These are phyloP conservation scores for Ophiostoma australiae DNA, from an alignment of 2,329 filamentous ascomycete species.

Conservation along the genomic window DNA sequence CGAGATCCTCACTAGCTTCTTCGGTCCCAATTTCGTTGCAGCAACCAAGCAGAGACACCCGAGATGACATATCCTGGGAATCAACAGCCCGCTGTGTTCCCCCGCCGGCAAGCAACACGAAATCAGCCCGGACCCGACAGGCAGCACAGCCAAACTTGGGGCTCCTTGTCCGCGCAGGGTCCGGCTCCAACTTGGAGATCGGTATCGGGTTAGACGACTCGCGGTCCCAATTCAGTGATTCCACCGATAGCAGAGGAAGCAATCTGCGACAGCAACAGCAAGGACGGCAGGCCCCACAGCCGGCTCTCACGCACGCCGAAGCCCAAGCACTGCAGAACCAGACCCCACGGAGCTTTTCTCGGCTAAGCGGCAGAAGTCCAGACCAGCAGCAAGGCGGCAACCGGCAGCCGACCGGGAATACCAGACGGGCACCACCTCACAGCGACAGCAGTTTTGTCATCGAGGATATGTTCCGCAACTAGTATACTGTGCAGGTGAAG, in stretches of 20 bases:
- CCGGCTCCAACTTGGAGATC: neutral
- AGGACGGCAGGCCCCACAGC: neutral
- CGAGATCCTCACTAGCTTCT: neutral
- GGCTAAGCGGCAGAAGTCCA: neutral
- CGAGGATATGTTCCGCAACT: neutral
- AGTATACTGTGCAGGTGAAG: neutral
- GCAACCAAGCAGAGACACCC: neutral
- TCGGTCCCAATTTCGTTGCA: neutral
- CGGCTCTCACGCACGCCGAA: neutral
- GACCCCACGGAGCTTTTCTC: neutral
- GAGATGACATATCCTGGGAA: neutral
- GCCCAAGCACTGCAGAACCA: neutral
- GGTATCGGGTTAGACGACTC: neutral
- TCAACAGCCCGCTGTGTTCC: neutral
- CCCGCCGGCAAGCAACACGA: neutral
- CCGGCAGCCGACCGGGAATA: neutral
- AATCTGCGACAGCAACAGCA: neutral
- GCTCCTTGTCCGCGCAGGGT: neutral
- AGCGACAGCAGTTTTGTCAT: neutral
- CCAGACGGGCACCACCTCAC: neutral
- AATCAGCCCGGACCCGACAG: neutral
- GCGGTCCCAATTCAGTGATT: neutral
- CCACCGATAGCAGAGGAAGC: neutral
- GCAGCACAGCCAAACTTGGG: neutral
- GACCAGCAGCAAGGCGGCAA: neutral